phyloP scores from a whole-genome alignment of 495 filamentous ascomycete species.

The Aspergillus nanangensis region DNA sequence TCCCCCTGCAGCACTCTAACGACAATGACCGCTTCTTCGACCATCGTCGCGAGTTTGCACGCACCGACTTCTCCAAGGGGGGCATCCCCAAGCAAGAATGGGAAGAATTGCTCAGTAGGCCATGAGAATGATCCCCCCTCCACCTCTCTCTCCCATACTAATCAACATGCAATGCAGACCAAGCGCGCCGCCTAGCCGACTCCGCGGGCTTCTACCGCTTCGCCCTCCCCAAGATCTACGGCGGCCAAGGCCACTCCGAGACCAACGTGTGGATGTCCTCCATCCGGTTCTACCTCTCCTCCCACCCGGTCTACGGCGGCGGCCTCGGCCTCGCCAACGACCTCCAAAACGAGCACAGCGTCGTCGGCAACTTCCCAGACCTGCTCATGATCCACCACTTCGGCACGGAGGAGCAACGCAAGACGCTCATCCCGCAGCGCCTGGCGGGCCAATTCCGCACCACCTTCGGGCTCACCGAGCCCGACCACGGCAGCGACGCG shows the following conservation, averaged over 20 bases:
- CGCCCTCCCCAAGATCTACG: constrained; percentile 48
- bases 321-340: constrained; percentile 57
- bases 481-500: constrained; percentile 55
- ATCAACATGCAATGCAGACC: constrained; percentile 8
- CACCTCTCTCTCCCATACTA: background rate
- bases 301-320: constrained; percentile 35
- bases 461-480: constrained; percentile 58
- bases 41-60: constrained; percentile 52
- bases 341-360: constrained; percentile 55
- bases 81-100: constrained; percentile 52
- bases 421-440: constrained; percentile 42
- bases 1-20: constrained; percentile 43
- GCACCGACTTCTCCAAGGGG: constrained; percentile 49
- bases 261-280: constrained; percentile 57
- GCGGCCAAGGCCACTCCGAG: constrained; percentile 41
- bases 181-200: constrained; percentile 44
- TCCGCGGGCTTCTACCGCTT: constrained; percentile 54
- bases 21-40: constrained; percentile 61
- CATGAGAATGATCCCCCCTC: too few relatives aligned
- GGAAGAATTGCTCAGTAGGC: constrained; percentile 42
- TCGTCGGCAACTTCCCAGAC: constrained; percentile 57
- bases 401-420: constrained; percentile 44
- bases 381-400: constrained; percentile 54
- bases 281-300: constrained; percentile 52
- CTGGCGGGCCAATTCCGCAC: constrained; percentile 44